Evolutionary conservation across 768 basidiomycete genomes (phyloP).

Genomic region (Rubroboletus pulcherrimus): DNA sequence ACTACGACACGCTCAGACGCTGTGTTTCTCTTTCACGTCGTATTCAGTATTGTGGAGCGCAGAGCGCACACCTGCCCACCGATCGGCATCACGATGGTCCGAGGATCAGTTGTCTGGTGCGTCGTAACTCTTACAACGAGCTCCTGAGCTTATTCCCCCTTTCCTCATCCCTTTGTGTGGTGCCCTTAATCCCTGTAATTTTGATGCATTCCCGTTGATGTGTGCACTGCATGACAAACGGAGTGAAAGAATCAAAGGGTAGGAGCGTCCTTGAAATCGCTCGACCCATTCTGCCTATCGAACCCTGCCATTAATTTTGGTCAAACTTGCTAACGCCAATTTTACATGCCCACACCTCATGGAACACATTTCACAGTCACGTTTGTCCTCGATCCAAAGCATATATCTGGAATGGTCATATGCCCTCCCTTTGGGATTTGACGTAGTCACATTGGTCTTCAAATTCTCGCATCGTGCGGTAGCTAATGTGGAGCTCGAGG

Average conservation of each 20-base stretch:
- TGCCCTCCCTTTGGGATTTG: not conserved
- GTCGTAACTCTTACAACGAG: not conserved
- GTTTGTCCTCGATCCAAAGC: not conserved
- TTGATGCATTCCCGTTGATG: not conserved
- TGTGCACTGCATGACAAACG: not conserved
- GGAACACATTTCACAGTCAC: not conserved
- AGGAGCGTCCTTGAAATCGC: not conserved
- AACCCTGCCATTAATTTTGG: not conserved
- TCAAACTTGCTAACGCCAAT: not conserved
- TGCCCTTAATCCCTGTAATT: not conserved
- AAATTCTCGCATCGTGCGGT: not conserved
- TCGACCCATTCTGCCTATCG: not conserved
- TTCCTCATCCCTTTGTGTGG: not conserved
- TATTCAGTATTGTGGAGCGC: not conserved
- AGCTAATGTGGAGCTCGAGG: not conserved
- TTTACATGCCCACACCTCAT: slow-evolving; percentile 12
- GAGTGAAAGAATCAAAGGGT: not conserved
- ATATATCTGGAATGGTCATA: not conserved
- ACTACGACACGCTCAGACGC: not conserved
- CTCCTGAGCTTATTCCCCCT: not conserved
- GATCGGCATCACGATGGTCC: not conserved
- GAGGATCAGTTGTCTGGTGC: slow-evolving; percentile 14
- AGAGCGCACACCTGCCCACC: not conserved
- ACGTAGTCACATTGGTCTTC: not conserved
- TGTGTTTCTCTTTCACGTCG: slow-evolving; percentile 1